phyloP scores from a whole-genome alignment of 2,329 filamentous ascomycete species.

The Geoglossum cookeanum region DNA sequence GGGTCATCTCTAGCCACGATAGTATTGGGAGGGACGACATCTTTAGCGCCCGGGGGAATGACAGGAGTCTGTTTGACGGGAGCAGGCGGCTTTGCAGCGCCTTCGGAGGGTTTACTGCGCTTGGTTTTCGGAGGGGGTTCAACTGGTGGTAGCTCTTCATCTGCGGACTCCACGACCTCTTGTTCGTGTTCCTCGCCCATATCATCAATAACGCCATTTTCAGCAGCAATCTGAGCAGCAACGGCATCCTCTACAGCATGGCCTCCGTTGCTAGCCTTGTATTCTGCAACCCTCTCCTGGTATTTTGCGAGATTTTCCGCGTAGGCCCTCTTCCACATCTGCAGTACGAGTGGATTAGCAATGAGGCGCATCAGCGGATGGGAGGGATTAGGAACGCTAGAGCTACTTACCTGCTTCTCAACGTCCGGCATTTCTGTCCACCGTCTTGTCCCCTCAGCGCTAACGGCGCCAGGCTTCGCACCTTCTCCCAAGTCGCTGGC shows the following conservation, averaged over 20 bases:
- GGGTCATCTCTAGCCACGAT: not conserved
- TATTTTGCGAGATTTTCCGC: slow-evolving; percentile 35
- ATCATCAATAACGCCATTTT: slow-evolving; percentile 18
- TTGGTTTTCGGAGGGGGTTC: slow-evolving; percentile 7
- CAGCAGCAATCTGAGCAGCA: slow-evolving; percentile 17
- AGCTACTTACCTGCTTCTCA: slow-evolving; percentile 46
- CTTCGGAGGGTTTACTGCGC: slow-evolving; percentile 5
- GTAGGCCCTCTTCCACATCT: slow-evolving; percentile 39
- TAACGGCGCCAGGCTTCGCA: slow-evolving; percentile 68
- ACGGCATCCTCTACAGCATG: slow-evolving; percentile 24
- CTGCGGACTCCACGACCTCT: slow-evolving; percentile 11
- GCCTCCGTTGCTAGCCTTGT: slow-evolving; percentile 31
- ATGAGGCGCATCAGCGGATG: too few relatives aligned
- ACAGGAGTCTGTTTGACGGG: slow-evolving; percentile 6
- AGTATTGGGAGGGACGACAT: slow-evolving; percentile 8
- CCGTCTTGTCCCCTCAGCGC: slow-evolving; percentile 67
- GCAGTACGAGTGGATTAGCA: not conserved
- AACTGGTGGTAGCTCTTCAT: slow-evolving; percentile 9
- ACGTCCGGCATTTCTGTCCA: slow-evolving; percentile 60
- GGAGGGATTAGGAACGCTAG: not conserved
- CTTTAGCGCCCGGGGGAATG: slow-evolving; percentile 11
- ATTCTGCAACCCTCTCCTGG: slow-evolving; percentile 34
- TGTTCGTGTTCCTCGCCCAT: slow-evolving; percentile 19
- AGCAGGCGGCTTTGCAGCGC: slow-evolving; percentile 6
- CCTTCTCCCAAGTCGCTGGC: slow-evolving; percentile 56